Evolutionary conservation across 306 rosid genomes (phyloP).

Genomic region (Dalbergia cultrata): DNA sequence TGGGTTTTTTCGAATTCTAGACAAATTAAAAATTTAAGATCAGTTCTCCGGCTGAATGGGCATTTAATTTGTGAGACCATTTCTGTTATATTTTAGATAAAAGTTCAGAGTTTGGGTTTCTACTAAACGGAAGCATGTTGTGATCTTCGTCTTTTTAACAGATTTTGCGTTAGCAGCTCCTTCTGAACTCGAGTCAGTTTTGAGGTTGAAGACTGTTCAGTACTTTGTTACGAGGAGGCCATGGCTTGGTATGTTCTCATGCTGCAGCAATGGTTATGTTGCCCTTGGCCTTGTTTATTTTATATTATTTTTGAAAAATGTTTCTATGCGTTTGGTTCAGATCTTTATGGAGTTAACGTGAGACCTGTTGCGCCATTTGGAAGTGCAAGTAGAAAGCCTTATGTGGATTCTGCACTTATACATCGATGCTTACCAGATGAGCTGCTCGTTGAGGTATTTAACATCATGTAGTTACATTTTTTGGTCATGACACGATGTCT

Average conservation of each 20-base stretch:
- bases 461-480: conserved; percentile 9
- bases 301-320: neutral
- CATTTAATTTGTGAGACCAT: neutral
- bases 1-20: conserved; percentile 12
- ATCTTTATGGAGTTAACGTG: conserved; percentile 94
- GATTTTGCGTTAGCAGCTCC: conserved; percentile 69
- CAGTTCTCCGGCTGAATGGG: conserved; percentile 1
- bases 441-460: conserved; percentile 83
- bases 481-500: neutral
- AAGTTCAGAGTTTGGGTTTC: conserved; percentile 24
- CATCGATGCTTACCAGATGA: conserved; percentile 90
- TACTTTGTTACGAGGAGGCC: conserved; percentile 88
- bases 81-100: neutral
- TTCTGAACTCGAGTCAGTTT: conserved; percentile 79
- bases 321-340: conserved; percentile 65
- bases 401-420: conserved; percentile 73
- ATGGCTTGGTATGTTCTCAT: conserved; percentile 81
- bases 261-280: conserved; percentile 13
- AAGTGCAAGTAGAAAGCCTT: conserved; percentile 79
- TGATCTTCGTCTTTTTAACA: conserved; percentile 49
- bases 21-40: conserved; percentile 17
- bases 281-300: neutral
- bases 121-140: neutral
- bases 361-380: conserved; percentile 97
- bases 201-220: conserved; percentile 77